These are phyloP conservation scores for Penicillium angulare DNA, from an alignment of 495 filamentous ascomycete genomes.

Conservation along the genomic window DNA sequence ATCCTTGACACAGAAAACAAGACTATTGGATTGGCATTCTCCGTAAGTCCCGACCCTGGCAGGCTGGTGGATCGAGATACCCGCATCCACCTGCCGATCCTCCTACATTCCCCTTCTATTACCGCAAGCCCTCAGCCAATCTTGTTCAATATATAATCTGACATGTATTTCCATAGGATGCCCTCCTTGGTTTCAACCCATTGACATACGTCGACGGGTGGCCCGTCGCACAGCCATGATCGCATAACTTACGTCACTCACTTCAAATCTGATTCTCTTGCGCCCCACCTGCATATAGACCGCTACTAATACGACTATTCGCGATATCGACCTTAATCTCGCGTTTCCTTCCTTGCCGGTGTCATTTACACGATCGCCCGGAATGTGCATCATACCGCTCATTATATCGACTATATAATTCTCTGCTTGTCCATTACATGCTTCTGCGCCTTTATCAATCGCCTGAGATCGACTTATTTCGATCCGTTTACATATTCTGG, in stretches of 20 bases:
- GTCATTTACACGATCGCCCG: neutral
- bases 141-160: slow-evolving; percentile 12
- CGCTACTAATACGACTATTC: neutral
- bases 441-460: neutral
- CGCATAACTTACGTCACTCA: neutral
- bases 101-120: slow-evolving; percentile 23
- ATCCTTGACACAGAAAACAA: slow-evolving; percentile 36
- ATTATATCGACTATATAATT: neutral
- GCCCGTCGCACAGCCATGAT: slow-evolving; percentile 34
- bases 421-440: neutral
- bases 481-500: neutral
- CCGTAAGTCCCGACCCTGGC: slow-evolving; percentile 23
- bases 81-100: slow-evolving; percentile 4
- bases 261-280: neutral
- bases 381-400: neutral
- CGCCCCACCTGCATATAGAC: neutral
- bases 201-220: slow-evolving; percentile 44
- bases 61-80: slow-evolving; percentile 14
- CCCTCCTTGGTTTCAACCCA: slow-evolving; percentile 42
- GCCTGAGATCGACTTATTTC: neutral
- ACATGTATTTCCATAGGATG: slow-evolving; percentile 30
- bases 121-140: slow-evolving; percentile 3
- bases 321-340: neutral
- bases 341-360: neutral
- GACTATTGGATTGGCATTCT: slow-evolving; percentile 39